Conservation (phyloP, 2,329 filamentous ascomycete species). For the Fusarium pseudonygamai region DNA sequence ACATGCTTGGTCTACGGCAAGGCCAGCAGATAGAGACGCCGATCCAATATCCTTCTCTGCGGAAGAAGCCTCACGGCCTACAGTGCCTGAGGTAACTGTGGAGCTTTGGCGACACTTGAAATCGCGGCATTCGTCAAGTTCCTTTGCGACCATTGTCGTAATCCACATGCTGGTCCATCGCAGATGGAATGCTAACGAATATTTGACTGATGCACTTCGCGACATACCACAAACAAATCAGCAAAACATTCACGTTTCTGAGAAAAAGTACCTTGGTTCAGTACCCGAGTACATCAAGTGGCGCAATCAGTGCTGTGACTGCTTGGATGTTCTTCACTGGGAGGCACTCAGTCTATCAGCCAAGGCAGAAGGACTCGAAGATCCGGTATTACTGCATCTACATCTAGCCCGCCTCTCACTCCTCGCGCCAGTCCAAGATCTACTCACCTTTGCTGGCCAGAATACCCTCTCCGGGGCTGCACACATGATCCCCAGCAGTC, state of each 20-base stretch:
- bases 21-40: rapidly evolving
- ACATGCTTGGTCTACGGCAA: neutral
- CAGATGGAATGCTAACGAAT: neutral
- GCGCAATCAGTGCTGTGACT: neutral
- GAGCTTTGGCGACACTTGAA: neutral
- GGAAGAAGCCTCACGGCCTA: neutral
- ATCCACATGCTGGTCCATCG: neutral
- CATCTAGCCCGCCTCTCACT: neutral
- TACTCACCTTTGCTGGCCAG: neutral
- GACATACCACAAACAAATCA: neutral
- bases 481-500: neutral
- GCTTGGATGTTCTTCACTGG: neutral
- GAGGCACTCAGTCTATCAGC: neutral
- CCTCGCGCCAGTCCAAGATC: neutral
- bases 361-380: neutral
- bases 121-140: neutral
- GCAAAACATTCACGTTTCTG: neutral
- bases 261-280: neutral
- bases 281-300: neutral
- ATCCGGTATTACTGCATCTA: neutral
- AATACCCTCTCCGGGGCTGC: neutral
- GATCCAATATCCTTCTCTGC: neutral
- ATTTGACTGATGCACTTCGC: neutral
- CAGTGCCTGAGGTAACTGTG: neutral
- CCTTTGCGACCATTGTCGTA: neutral